phyloP scores from a whole-genome alignment of 805 yeast genomes.

The Ogataea haglerorum region DNA sequence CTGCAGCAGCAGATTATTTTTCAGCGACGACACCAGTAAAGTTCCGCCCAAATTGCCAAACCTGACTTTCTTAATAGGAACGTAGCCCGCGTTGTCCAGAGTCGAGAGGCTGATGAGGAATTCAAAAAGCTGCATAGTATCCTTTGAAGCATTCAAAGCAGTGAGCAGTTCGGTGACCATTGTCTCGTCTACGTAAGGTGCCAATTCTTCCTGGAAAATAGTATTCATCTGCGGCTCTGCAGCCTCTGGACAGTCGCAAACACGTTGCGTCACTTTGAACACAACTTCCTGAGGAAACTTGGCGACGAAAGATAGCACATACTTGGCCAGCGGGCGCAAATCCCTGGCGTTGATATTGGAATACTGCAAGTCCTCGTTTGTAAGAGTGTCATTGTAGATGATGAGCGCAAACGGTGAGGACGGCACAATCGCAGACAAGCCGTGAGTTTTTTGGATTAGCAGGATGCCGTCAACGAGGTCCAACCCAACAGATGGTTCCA shows the following conservation, averaged over 20 bases:
- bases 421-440: conserved; percentile 34
- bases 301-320: conserved; percentile 35
- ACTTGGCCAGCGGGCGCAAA: conserved; percentile 25
- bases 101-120: conserved; percentile 33
- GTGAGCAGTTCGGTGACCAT: conserved; percentile 38
- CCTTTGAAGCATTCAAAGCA: conserved; percentile 38
- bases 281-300: conserved; percentile 38
- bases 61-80: conserved; percentile 18
- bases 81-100: conserved; percentile 17
- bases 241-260: conserved; percentile 36
- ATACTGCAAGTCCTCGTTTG: conserved; percentile 6
- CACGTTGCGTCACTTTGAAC: conserved; percentile 31
- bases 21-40: conserved; percentile 20
- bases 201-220: conserved; percentile 41
- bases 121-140: conserved; percentile 36
- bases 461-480: conserved; percentile 34
- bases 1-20: conserved; percentile 17
- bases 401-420: conserved; percentile 34
- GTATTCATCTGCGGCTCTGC: conserved; percentile 33
- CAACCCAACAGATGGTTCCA: conserved; percentile 58
- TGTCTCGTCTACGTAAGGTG: conserved; percentile 38
- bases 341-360: conserved; percentile 6
- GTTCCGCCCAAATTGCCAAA: conserved; percentile 27
- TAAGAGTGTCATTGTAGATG: conserved; percentile 24
- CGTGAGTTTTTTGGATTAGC: conserved; percentile 34